Evolutionary conservation across 495 filamentous ascomycete species (phyloP), one percentile per base, ranked within the genome.

Genomic region (Cladorrhinum samala): DNA sequence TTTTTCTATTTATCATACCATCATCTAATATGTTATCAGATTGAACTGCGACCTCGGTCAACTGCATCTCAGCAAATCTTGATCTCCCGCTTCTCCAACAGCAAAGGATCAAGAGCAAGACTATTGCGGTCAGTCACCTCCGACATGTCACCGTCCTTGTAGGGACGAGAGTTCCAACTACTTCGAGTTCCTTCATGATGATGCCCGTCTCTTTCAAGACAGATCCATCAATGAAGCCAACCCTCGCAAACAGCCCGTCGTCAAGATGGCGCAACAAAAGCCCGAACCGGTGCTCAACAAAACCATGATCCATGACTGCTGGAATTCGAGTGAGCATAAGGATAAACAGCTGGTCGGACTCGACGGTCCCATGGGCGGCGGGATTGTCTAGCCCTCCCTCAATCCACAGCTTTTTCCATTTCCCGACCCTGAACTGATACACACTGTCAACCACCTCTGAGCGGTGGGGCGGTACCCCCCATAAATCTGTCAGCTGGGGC

Each of bases 261-360:
- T 27, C 48, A 6, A 48, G 9, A 17, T n/a, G 13, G 20, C 52
- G 21, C 1, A 60, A 53, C 1, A 65, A 11, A 9, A 62, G 54
- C 9, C 62, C 62, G 49, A 60, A 65, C 9, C 59, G 54, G 11
- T 60, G 59, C 50, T 65, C 62, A 9, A 62, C 27, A 27, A 57
- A 62, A 3, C 60, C 54, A 14, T 54, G 43, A 11, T 61, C 56
- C 1, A 59, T 16, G 24, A 61, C 45, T 24, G 53, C 48, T 2
- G 62, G 62, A 3, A 61, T 21, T 5, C 62, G 58, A n/a, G 54
- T 46, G 3, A 64, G 51, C 6, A 64, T 50, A 7, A 59, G 27
- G n/a, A 61, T 39, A 2, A 39, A 37, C 17, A 63, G 50, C 16
- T 36, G 30, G 36, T 36, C 43, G 7, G 7, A 4, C 3, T 30